Conservation (phyloP, 2,329 filamentous ascomycete species). For the Aureobasidium subglaciale region DNA sequence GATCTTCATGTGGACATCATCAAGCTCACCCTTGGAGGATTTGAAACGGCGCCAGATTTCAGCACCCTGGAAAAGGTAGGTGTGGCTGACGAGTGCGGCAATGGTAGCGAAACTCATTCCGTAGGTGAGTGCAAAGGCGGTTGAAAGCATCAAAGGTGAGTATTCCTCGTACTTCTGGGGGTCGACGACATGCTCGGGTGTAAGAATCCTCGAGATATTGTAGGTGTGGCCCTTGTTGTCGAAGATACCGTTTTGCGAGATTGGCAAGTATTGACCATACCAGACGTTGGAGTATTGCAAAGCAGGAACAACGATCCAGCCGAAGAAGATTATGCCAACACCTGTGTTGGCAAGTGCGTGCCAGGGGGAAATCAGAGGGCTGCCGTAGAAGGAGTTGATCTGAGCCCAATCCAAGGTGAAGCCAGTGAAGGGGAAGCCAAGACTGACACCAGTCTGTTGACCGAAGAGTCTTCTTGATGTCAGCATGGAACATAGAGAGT, state of each 20-base stretch:
- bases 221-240: conserved; percentile 83
- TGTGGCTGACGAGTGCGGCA: conserved; percentile 72
- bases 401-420: conserved; percentile 89
- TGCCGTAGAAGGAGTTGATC: conserved; percentile 70
- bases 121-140: conserved; percentile 81
- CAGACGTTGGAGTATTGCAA: conserved; percentile 62
- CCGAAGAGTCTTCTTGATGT: conserved; percentile 19
- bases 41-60: conserved; percentile 77
- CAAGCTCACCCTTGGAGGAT: conserved; percentile 36
- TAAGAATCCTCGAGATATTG: conserved; percentile 73
- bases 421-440: conserved; percentile 21
- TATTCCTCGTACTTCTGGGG: conserved; percentile 67
- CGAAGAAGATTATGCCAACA: conserved; percentile 21
- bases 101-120: conserved; percentile 78
- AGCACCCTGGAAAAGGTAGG: conserved; percentile 74
- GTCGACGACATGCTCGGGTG: conserved; percentile 71
- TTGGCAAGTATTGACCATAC: conserved; percentile 79
- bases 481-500: too few relatives aligned
- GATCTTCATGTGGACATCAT: conserved; percentile 77
- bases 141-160: conserved; percentile 75
- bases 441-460: conserved; percentile 22
- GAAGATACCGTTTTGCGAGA: conserved; percentile 74
- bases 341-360: conserved; percentile 28
- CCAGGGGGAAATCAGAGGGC: conserved; percentile 41
- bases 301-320: conserved; percentile 22